phyloP scores from a whole-genome alignment of 805 yeast species.

The Metschnikowia similis region DNA sequence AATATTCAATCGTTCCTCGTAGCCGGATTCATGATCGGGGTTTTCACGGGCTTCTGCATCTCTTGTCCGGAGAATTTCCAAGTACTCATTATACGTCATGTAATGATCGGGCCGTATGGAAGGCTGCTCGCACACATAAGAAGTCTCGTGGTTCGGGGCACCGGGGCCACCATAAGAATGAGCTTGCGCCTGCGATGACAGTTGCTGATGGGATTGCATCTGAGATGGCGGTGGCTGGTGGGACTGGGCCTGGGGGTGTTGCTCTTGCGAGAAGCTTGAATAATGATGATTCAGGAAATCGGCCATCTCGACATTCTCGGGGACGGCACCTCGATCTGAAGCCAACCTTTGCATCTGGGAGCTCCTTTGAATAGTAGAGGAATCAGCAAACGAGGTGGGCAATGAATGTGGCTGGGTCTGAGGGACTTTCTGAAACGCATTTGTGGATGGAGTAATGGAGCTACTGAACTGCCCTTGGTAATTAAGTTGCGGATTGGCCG shows the following conservation, averaged over 20 bases:
- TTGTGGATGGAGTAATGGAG: background rate
- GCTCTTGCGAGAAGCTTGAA: background rate
- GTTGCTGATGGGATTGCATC: background rate
- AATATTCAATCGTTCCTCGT: constrained; percentile 62
- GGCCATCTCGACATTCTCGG: background rate
- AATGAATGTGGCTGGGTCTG: background rate
- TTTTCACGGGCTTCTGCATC: constrained; percentile 11
- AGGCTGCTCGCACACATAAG: background rate
- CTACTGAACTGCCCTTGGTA: background rate
- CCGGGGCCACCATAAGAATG: background rate
- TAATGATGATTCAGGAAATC: background rate
- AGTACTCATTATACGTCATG: constrained; percentile 40
- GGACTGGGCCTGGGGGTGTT: background rate
- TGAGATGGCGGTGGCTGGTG: background rate
- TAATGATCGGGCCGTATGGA: constrained; percentile 37
- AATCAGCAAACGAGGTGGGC: background rate
- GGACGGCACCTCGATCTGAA: background rate
- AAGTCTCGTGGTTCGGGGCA: background rate
- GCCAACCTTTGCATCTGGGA: constrained; percentile 10
- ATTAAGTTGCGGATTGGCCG: constrained; percentile 26
- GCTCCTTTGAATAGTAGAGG: background rate
- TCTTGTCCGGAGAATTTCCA: constrained; percentile 23
- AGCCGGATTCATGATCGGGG: constrained; percentile 12
- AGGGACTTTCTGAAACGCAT: constrained; percentile 1
- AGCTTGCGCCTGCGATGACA: background rate